Conservation (phyloP, 495 filamentous ascomycete species). For the Corynascus novoguineensis region DNA sequence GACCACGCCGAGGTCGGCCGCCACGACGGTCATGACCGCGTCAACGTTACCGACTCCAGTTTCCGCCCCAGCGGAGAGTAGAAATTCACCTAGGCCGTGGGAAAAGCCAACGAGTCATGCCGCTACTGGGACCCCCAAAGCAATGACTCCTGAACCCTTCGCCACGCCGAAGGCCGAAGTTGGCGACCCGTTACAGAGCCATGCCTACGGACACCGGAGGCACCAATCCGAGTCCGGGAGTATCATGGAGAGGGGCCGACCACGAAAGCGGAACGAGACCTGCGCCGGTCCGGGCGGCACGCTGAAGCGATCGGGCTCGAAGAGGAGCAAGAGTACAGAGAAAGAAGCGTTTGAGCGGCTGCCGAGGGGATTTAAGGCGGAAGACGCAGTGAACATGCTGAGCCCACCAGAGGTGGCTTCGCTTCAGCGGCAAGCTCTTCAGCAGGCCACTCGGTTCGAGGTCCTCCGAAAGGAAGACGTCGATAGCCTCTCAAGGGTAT, state of each 20-base stretch:
- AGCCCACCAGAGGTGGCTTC: constrained; percentile 46
- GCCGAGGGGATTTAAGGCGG: constrained; percentile 52
- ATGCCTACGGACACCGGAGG: constrained; percentile 33
- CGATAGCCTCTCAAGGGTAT: constrained; percentile 56
- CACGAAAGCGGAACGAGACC: constrained; percentile 43
- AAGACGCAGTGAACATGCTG: constrained; percentile 45
- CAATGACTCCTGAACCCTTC: constrained; percentile 20
- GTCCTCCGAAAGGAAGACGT: constrained; percentile 64
- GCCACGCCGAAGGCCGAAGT: constrained; percentile 31
- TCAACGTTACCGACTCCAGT: constrained; percentile 44
- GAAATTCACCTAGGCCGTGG: constrained; percentile 45
- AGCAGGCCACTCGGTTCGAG: constrained; percentile 60
- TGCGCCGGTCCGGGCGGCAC: constrained; percentile 27
- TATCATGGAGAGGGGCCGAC: constrained; percentile 56
- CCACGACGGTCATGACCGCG: constrained; percentile 37
- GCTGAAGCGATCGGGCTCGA: constrained; percentile 31
- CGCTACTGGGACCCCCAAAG: constrained; percentile 23
- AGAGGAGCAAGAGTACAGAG: constrained; percentile 41
- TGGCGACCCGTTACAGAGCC: constrained; percentile 29
- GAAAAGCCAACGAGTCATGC: constrained; percentile 28
- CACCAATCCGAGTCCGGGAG: constrained; percentile 53
- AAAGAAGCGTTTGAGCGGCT: constrained; percentile 50
- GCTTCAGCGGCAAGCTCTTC: constrained; percentile 56
- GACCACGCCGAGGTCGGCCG: constrained; percentile 37
- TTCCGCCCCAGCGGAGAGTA: constrained; percentile 39